phyloP scores from a whole-genome alignment of 805 yeast genomes.

The Saccharomyces jurei region DNA sequence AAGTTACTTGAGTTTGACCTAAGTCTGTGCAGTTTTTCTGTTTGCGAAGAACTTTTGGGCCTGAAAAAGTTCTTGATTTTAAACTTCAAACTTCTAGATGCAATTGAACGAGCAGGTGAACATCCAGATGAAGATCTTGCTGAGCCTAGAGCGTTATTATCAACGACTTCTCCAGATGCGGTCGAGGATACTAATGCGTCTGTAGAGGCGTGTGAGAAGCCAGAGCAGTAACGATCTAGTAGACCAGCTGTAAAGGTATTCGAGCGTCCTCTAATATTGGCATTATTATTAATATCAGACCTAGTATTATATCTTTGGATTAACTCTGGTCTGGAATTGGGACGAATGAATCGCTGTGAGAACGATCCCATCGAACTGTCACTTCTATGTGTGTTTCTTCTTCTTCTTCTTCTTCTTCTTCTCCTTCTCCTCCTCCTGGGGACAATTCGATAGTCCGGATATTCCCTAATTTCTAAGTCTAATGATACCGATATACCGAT shows the following conservation, averaged over 20 bases:
- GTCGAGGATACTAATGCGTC: background rate
- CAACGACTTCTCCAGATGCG: background rate
- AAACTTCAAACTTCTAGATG: background rate
- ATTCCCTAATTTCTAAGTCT: conserved; percentile 61
- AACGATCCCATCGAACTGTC: background rate
- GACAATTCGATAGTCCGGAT: conserved; percentile 71
- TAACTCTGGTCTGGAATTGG: background rate
- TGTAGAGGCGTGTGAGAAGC: background rate
- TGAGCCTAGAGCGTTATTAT: background rate
- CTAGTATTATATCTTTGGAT: background rate
- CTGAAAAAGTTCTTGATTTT: background rate
- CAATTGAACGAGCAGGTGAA: background rate
- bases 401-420: conserved; percentile 12
- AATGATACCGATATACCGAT: conserved; percentile 73
- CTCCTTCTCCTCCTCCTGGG: conserved; percentile 63
- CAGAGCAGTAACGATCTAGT: background rate
- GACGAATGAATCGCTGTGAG: background rate
- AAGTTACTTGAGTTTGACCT: background rate
- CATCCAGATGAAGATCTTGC: background rate
- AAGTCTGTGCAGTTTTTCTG: background rate
- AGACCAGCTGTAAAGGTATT: background rate
- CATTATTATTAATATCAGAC: background rate
- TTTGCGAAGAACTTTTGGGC: background rate
- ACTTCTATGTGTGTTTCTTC: background rate
- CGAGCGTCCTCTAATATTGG: background rate